Percentiles rank a stretch among this genome's conserved stretches.
Evolutionary conservation across 2,329 filamentous ascomycete species (phyloP).

Genomic region (Uncinocarpus reesii): DNA sequence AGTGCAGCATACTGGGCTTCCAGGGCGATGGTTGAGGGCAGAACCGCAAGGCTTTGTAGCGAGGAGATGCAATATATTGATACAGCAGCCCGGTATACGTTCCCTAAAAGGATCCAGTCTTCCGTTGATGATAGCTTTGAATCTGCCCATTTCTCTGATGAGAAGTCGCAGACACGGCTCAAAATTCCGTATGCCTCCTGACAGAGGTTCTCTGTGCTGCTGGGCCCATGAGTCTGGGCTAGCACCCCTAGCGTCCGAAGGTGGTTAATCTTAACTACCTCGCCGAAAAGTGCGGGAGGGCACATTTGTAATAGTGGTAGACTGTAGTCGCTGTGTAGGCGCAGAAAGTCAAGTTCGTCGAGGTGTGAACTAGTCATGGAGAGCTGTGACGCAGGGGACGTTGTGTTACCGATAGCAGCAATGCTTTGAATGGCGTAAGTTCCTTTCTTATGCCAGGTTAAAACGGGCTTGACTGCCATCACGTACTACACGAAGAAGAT

Average conservation of each 20-base stretch:
- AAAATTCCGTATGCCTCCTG: constrained; percentile 22
- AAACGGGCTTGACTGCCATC: background rate
- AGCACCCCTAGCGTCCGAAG: constrained; percentile 25
- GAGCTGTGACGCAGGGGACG: constrained; percentile 28
- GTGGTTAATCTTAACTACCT: constrained; percentile 31
- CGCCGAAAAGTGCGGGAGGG: constrained; percentile 26
- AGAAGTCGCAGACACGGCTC: constrained; percentile 24
- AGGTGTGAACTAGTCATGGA: constrained; percentile 20
- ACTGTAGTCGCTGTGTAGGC: constrained; percentile 17
- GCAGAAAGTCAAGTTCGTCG: constrained; percentile 22
- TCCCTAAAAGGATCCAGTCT: constrained; percentile 25
- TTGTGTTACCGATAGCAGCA: constrained; percentile 30
- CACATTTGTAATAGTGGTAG: constrained; percentile 23
- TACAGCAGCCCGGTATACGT: constrained; percentile 26
- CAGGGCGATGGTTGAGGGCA: constrained; percentile 19
- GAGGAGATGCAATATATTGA: constrained; percentile 32
- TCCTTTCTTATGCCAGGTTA: constrained; percentile 4
- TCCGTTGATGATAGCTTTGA: constrained; percentile 20
- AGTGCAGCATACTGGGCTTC: constrained; percentile 11
- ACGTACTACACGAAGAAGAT: constrained; percentile 24
- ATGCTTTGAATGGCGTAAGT: constrained; percentile 19
- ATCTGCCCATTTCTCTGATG: constrained; percentile 23
- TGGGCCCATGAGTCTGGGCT: constrained; percentile 9
- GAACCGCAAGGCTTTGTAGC: constrained; percentile 26
- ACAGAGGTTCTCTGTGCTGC: background rate